Conservation (phyloP, 148 eudicot genomes). For the Cornus controversa region DNA sequence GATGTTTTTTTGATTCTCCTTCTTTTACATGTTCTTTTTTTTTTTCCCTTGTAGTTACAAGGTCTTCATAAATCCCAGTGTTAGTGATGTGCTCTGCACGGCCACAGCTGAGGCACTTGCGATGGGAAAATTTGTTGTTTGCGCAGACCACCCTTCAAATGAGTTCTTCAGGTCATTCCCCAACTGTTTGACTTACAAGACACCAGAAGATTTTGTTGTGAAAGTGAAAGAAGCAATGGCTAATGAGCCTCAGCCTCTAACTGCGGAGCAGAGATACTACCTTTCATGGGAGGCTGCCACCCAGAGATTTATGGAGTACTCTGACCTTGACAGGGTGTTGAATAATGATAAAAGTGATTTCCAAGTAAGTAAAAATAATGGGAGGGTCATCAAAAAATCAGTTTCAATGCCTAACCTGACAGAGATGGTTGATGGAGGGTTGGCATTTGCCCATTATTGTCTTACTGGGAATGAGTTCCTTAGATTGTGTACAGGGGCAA, state of each 20-base stretch:
- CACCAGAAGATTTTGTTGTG: constrained; percentile 78
- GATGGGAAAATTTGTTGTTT: constrained; percentile 97
- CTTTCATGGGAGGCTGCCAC: constrained; percentile 99
- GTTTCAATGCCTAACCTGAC: constrained; percentile 65
- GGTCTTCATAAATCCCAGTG: constrained; percentile 90
- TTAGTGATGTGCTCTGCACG: constrained; percentile 96
- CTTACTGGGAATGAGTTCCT: constrained; percentile 78
- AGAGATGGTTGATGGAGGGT: constrained; percentile 77
- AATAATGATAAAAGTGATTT: constrained; percentile 20
- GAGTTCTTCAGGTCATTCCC: constrained; percentile 92
- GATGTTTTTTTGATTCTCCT: not conserved
- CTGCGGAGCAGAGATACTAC: constrained; percentile 65
- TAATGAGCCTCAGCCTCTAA: constrained; percentile 81
- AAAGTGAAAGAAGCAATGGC: constrained; percentile 83
- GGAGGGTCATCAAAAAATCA: constrained; percentile 45
- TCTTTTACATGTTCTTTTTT: not conserved
- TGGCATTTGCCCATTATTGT: constrained; percentile 88
- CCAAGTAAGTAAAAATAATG: constrained; percentile 10
- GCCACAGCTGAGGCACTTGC: constrained; percentile 99
- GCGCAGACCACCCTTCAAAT: constrained; percentile 96
- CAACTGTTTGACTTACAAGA: constrained; percentile 79
- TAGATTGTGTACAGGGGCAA: constrained; percentile 85
- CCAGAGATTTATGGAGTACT: constrained; percentile 79
- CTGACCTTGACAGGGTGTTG: constrained; percentile 72
- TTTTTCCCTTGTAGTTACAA: constrained; percentile 72